Conservation (phyloP, 768 basidiomycete genomes). For the Chalciporus piperatus region DNA sequence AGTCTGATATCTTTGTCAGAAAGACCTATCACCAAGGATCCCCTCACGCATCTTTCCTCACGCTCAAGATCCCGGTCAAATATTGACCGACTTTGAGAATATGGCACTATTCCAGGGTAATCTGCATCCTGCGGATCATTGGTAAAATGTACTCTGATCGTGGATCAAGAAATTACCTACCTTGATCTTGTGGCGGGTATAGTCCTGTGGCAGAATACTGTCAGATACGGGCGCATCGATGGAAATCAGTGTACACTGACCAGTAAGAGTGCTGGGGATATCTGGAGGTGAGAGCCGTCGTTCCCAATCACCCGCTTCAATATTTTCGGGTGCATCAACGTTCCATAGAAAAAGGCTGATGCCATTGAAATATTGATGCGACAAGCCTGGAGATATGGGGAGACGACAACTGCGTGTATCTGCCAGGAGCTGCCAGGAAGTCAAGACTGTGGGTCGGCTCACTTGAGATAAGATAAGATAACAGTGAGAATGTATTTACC, state of each 20-base stretch:
- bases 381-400: background rate
- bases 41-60: conserved; percentile 72
- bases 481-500: too few relatives aligned
- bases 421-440: too few relatives aligned
- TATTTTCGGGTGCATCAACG: conserved; percentile 84
- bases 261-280: conserved; percentile 71
- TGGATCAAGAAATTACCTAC: conserved; percentile 30
- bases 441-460: too few relatives aligned
- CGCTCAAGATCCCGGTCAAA: conserved; percentile 47
- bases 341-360: conserved; percentile 85
- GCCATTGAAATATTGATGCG: conserved; percentile 21
- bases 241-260: conserved; percentile 39
- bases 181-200: conserved; percentile 79
- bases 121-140: conserved; percentile 50
- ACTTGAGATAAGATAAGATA: background rate
- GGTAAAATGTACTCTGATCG: conserved; percentile 2
- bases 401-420: too few relatives aligned
- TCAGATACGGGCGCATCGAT: background rate
- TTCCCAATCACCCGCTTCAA: conserved; percentile 73
- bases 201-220: conserved; percentile 44
- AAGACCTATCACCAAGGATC: conserved; percentile 76
- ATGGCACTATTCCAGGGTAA: conserved; percentile 82
- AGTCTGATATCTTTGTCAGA: conserved; percentile 57
- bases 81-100: conserved; percentile 44
- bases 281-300: conserved; percentile 57